Evolutionary conservation across 352 stramenopile genomes (phyloP), one percentile per base, ranked within the genome.

Genomic region (Pythium brachiatum): DNA sequence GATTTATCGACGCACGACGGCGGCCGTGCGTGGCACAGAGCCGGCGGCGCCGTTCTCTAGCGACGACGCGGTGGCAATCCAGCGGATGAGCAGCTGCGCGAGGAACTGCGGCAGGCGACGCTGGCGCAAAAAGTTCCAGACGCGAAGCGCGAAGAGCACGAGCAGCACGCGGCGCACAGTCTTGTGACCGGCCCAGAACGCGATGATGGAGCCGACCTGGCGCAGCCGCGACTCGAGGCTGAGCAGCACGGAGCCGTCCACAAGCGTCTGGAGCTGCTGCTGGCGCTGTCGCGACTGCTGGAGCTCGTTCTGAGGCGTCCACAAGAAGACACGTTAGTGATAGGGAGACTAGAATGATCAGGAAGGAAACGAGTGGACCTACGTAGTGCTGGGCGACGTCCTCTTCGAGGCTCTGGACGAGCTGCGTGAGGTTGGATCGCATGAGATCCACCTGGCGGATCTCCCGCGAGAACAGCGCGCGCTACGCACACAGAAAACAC

Each of bases 401-500:
- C 34, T 83, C 79, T 57, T 91, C 78, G 15, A 88, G 60, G 27
- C 71, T 88, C 56, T 81, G 73, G 34, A 87, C 75, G 8, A 89
- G 70, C 27, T 73, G 69, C 57, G 72, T 76, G n/a, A 91, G 52
- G 29, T 69, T 79, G 15, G 65, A 56, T 43, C 80, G 76, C 61
- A 88, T 83, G 46, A 76, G 62, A 34, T 89, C 75, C 48, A 86
- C 70, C 36, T 83, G 74, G 38, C 76, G 66, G 7, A 86, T 61
- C 51, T 89, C 78, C 38, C 74, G 63, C 34, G 72, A 73, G 26
- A 89, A 79, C 56, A 86, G 69, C 34, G 65, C 71, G 27, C 76
- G 76, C 69, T 83, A 47, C 18, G 13, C 9, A 7, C 54, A 36
- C 13, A 29, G 13, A 39, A 4, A 4, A 32, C 20, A 48, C 1